phyloP scores from a whole-genome alignment of 1,284 basidiomycete species.

The Moesziomyces sp. region DNA sequence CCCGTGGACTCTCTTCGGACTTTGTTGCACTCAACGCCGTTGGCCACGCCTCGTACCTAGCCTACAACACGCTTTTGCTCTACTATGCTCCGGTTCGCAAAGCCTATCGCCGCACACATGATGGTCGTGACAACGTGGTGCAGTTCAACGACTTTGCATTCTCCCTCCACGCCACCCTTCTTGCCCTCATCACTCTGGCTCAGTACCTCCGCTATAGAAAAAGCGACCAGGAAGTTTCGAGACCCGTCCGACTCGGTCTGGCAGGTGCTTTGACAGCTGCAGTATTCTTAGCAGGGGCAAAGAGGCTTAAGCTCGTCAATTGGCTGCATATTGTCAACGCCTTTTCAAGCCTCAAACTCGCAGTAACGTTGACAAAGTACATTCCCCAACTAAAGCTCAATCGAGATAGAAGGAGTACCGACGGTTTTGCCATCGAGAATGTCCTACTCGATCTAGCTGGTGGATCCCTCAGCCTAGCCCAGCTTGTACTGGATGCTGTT shows the following conservation, averaged over 20 bases:
- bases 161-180: conserved; percentile 45
- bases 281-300: conserved; percentile 21
- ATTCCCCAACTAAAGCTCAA: conserved; percentile 66
- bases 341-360: conserved; percentile 68
- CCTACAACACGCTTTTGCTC: conserved; percentile 48
- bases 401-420: conserved; percentile 63
- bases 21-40: conserved; percentile 55
- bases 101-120: conserved; percentile 47
- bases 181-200: conserved; percentile 16
- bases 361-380: conserved; percentile 67
- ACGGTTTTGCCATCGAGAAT: conserved; percentile 69
- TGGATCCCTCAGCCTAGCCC: conserved; percentile 62
- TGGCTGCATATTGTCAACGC: conserved; percentile 53
- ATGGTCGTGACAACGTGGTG: conserved; percentile 47
- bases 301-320: conserved; percentile 1
- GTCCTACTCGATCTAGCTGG: conserved; percentile 68
- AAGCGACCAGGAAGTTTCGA: conserved; percentile 3
- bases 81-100: conserved; percentile 35
- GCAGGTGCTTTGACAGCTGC: conserved; percentile 5
- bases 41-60: conserved; percentile 56
- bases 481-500: conserved; percentile 62
- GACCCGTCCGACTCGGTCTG: conserved; percentile 11
- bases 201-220: conserved; percentile 16
- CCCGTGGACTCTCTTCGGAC: conserved; percentile 53
- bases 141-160: conserved; percentile 56